A percentile compares a stretch with the other conserved stretches of the same genome.
phyloP scores from a whole-genome alignment of 208 protist genomes.

The Wallacemonas sp. region DNA sequence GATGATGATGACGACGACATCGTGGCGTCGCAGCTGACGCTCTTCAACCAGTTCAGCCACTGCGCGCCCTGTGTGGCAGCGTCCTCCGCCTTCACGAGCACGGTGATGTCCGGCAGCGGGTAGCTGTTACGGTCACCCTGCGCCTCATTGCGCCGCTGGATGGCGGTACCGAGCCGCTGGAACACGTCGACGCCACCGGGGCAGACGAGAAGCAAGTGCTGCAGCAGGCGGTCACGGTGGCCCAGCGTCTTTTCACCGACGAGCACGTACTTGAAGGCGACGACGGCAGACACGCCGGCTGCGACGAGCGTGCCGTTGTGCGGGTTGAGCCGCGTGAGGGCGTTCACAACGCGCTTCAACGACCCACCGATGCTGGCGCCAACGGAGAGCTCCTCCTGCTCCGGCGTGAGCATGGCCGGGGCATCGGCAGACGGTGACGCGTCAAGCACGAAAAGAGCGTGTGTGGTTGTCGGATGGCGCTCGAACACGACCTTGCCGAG shows the following conservation, averaged over 20 bases:
- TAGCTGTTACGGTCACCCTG: conserved; percentile 24
- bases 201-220: conserved; percentile 58
- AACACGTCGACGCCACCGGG: conserved; percentile 37
- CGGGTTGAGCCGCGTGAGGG: conserved; percentile 66
- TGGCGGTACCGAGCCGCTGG: conserved; percentile 15
- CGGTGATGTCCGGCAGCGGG: conserved; percentile 39
- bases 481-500: conserved; percentile 60
- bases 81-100: conserved; percentile 40
- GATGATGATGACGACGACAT: conserved; percentile 10
- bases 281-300: conserved; percentile 50
- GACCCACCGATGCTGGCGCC: conserved; percentile 46
- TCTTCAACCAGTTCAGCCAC: conserved; percentile 38
- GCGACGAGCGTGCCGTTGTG: conserved; percentile 74
- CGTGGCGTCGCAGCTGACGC: conserved; percentile 15
- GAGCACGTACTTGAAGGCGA: conserved; percentile 74
- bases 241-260: conserved; percentile 73
- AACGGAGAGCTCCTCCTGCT: conserved; percentile 58
- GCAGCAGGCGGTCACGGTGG: conserved; percentile 68
- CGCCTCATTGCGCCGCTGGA: neutral
- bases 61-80: conserved; percentile 21
- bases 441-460: conserved; percentile 75
- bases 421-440: conserved; percentile 25
- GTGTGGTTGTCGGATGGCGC: conserved; percentile 67
- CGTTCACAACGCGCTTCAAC: conserved; percentile 66
- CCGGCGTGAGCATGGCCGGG: conserved; percentile 16